Percentiles rank a stretch among this genome's conserved stretches.
Conservation (phyloP, 1,139 yeast genomes). For the Groenewaldozyma sp. region DNA sequence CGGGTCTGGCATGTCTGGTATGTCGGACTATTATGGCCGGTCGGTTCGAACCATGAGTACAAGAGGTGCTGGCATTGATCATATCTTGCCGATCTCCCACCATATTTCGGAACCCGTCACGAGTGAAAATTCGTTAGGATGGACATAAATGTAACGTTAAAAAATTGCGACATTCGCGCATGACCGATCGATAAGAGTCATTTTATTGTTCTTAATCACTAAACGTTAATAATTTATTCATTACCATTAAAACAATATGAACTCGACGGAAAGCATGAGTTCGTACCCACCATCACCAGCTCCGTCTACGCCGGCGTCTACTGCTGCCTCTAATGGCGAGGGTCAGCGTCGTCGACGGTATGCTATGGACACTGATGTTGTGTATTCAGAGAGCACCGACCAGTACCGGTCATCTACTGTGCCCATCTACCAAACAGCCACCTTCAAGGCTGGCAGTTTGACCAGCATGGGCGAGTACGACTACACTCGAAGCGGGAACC, state of each 20-base stretch:
- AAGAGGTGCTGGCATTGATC: slow-evolving; percentile 14
- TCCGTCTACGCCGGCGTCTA: slow-evolving; percentile 27
- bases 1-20: slow-evolving; percentile 10
- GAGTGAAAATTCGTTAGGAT: slow-evolving; percentile 34
- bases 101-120: slow-evolving; percentile 33
- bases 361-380: slow-evolving; percentile 63
- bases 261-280: too few relatives aligned
- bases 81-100: slow-evolving; percentile 20
- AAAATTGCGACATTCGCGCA: background rate
- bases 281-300: slow-evolving; percentile 32
- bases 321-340: slow-evolving; percentile 12
- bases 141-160: slow-evolving; percentile 27
- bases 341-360: slow-evolving; percentile 11
- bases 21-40: slow-evolving; percentile 1
- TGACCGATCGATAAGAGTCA: background rate
- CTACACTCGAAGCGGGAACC: slow-evolving; percentile 91
- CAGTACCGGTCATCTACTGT: slow-evolving; percentile 75
- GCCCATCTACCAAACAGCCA: slow-evolving; percentile 87
- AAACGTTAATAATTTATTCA: background rate
- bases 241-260: too few relatives aligned
- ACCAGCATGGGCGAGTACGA: slow-evolving; percentile 78
- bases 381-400: slow-evolving; percentile 56
- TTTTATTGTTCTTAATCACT: too few relatives aligned
- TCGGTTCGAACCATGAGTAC: slow-evolving; percentile 12
- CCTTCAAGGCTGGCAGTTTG: slow-evolving; percentile 75